Evolutionary conservation across 1,284 basidiomycete genomes (phyloP).

Genomic region (Apiotrichum sp.): DNA sequence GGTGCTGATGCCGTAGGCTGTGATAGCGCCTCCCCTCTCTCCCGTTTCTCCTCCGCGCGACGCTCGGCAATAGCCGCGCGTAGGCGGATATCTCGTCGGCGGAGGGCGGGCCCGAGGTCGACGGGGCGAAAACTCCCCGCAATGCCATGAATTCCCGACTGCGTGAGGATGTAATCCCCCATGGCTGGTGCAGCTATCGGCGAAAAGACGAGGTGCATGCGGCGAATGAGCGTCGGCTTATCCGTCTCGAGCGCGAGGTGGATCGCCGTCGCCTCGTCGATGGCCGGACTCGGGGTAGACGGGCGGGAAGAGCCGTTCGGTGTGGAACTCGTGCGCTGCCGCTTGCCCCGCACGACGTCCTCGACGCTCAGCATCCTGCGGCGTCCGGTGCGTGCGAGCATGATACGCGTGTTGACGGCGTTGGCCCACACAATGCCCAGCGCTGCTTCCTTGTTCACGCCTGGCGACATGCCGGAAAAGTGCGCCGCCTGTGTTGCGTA

Average conservation of each 20-base stretch:
- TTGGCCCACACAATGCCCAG: conserved; percentile 88
- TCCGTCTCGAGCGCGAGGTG: conserved; percentile 17
- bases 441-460: conserved; percentile 63
- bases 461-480: conserved; percentile 60
- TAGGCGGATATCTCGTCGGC: conserved; percentile 9
- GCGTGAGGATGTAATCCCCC: conserved; percentile 65
- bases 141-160: conserved; percentile 53
- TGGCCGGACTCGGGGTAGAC: neutral
- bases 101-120: conserved; percentile 18
- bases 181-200: conserved; percentile 56
- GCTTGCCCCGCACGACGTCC: conserved; percentile 14
- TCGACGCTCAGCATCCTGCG: conserved; percentile 53
- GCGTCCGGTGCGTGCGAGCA: conserved; percentile 70
- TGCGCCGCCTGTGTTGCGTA: conserved; percentile 70
- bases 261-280: neutral
- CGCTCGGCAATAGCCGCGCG: neutral
- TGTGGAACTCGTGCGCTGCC: neutral
- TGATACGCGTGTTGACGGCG: conserved; percentile 72
- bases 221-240: conserved; percentile 45
- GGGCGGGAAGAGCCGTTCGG: neutral
- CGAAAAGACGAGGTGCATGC: conserved; percentile 63
- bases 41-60: neutral
- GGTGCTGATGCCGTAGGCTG: neutral
- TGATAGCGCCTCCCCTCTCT: too few species aligned
- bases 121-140: conserved; percentile 18